These are phyloP conservation scores for Phytophthora sp. DNA, from an alignment of 352 stramenopile genomes.

Conservation along the genomic window DNA sequence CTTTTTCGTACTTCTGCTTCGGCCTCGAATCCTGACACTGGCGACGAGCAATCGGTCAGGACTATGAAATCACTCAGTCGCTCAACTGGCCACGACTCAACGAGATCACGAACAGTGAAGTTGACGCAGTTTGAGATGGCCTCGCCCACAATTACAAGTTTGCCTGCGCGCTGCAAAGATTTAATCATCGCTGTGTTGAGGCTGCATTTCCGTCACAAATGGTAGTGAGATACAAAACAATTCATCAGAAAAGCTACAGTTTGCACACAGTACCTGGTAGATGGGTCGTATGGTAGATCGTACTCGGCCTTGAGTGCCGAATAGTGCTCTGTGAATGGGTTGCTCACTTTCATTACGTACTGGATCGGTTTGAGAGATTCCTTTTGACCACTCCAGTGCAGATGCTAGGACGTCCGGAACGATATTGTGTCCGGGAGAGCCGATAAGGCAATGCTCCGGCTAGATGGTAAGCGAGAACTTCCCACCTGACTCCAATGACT, in stretches of 20 bases:
- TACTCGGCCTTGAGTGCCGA: slow-evolving; percentile 93
- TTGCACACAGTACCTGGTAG: slow-evolving; percentile 41
- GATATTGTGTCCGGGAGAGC: slow-evolving; percentile 86
- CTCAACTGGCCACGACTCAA: slow-evolving; percentile 76
- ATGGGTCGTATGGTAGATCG: slow-evolving; percentile 65
- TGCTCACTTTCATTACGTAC: slow-evolving; percentile 93
- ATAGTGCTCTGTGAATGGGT: slow-evolving; percentile 96
- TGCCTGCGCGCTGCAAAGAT: slow-evolving; percentile 69
- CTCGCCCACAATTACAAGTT: slow-evolving; percentile 93
- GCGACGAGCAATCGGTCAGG: slow-evolving; percentile 66
- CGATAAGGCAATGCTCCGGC: slow-evolving; percentile 96
- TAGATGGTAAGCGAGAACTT: slow-evolving; percentile 94
- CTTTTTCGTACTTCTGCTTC: slow-evolving; percentile 39
- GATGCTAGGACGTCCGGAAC: slow-evolving; percentile 78
- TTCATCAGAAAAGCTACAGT: neutral
- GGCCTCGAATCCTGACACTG: slow-evolving; percentile 66
- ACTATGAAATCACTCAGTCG: slow-evolving; percentile 62
- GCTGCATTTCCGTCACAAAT: no score
- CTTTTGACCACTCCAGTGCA: slow-evolving; percentile 83
- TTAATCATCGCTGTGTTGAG: slow-evolving; percentile 89
- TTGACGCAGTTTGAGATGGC: slow-evolving; percentile 96
- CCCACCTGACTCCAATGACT: slow-evolving; percentile 76
- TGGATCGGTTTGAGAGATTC: slow-evolving; percentile 59
- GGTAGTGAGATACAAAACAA: no score
- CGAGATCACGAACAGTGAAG: slow-evolving; percentile 93